Conservation (phyloP, 148 eudicot genomes). For the Amaranthus cruentus region DNA sequence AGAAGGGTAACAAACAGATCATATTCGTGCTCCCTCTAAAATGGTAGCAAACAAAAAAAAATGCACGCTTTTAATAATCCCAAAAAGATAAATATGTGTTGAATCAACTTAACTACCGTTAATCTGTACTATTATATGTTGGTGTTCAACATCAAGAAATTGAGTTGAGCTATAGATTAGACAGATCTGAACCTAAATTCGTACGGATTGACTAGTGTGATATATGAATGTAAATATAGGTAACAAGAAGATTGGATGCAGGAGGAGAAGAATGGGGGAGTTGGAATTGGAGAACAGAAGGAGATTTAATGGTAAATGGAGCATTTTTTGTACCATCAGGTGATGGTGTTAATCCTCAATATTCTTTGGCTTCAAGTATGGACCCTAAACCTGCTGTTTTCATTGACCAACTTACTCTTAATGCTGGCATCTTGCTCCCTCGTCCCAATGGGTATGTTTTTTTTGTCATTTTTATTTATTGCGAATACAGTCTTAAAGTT, state of each 20-base stretch:
- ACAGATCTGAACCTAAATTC: no score
- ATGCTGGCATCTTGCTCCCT: constrained; percentile 58
- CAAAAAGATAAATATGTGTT: background rate
- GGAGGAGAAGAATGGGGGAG: constrained; percentile 46
- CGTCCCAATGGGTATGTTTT: constrained; percentile 36
- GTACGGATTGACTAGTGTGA: no score
- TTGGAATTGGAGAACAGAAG: constrained; percentile 93
- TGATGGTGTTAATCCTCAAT: constrained; percentile 41
- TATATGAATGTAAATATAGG: constrained; percentile 29
- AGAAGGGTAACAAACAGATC: no score
- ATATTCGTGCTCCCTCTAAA: no score
- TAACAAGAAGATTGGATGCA: constrained; percentile 63
- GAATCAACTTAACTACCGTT: no score
- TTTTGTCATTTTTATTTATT: constrained; percentile 1
- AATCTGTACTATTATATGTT: no score
- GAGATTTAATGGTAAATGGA: constrained; percentile 75
- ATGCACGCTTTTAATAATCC: background rate
- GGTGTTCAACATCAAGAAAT: no score
- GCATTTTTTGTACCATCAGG: constrained; percentile 93
- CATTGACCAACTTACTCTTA: constrained; percentile 66
- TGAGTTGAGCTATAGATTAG: no score
- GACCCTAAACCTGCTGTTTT: constrained; percentile 58
- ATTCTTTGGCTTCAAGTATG: constrained; percentile 56
- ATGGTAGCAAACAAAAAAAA: no score
- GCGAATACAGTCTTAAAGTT: background rate